phyloP scores from a whole-genome alignment of 768 basidiomycete species.

The Tricholomella constricta region DNA sequence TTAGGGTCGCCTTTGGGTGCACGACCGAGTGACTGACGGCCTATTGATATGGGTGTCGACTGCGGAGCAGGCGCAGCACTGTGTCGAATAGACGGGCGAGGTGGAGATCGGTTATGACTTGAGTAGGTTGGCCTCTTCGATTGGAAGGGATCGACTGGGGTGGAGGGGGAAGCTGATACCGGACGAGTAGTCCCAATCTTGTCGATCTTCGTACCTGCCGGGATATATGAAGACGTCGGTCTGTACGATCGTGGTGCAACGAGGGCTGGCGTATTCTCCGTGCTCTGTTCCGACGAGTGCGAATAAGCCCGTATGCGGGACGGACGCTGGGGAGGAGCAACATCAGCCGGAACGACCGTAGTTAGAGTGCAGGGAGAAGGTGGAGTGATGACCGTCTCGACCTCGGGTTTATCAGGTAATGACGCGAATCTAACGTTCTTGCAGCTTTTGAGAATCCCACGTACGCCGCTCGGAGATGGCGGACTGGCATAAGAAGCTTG shows the following conservation, averaged over 20 bases:
- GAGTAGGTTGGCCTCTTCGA: constrained; percentile 3
- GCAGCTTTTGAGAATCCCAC: constrained; percentile 39
- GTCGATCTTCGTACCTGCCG: not conserved
- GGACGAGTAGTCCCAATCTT: not conserved
- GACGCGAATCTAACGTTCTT: constrained; percentile 48
- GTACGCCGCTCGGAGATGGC: constrained; percentile 23
- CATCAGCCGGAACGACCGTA: not conserved
- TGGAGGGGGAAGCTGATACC: constrained; percentile 6
- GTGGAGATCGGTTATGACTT: constrained; percentile 7
- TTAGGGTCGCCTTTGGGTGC: constrained; percentile 22
- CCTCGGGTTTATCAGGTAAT: constrained; percentile 23
- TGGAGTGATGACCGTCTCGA: not conserved
- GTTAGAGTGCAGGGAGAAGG: constrained; percentile 2
- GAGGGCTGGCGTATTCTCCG: not conserved
- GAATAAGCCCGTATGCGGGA: constrained; percentile 9
- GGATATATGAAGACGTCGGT: not conserved
- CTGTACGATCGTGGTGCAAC: constrained; percentile 3
- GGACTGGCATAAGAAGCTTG: constrained; percentile 19
- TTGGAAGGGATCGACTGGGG: not conserved
- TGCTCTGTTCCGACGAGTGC: constrained; percentile 9
- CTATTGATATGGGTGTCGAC: constrained; percentile 18
- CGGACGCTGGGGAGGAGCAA: constrained; percentile 5
- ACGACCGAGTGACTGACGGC: constrained; percentile 37
- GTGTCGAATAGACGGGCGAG: constrained; percentile 8
- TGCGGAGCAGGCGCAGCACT: constrained; percentile 12